Evolutionary conservation across 2,329 filamentous ascomycete species (phyloP).

Genomic region (Macroventuria anomochaeta): DNA sequence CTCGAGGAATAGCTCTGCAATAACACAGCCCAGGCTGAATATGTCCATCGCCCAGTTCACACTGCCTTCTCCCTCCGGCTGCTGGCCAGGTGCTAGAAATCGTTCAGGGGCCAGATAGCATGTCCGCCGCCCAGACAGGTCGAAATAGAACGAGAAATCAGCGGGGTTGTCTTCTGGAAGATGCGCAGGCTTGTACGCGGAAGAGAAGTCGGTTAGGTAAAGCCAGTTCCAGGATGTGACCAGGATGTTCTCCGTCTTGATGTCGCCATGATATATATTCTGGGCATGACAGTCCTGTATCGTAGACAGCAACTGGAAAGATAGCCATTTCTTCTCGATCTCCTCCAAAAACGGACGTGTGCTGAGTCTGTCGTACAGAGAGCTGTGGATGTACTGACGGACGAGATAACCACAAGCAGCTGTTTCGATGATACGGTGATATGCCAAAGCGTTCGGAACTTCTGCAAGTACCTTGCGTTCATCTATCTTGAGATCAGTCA

Average conservation of each 20-base stretch:
- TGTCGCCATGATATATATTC: constrained; percentile 94
- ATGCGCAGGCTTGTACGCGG: constrained; percentile 91
- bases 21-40: constrained; percentile 95
- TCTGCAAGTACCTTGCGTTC: constrained; percentile 81
- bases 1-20: constrained; percentile 94
- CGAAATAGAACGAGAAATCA: constrained; percentile 97
- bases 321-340: constrained; percentile 98
- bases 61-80: constrained; percentile 66
- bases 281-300: constrained; percentile 88
- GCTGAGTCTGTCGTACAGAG: constrained; percentile 92
- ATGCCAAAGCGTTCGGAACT: constrained; percentile 88
- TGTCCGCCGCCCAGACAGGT: constrained; percentile 86
- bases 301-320: constrained; percentile 92
- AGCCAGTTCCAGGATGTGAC: constrained; percentile 99
- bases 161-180: constrained; percentile 96
- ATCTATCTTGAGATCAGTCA: constrained; percentile 56
- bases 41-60: constrained; percentile 97
- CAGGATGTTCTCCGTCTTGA: constrained; percentile 96
- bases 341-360: constrained; percentile 96
- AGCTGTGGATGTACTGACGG: constrained; percentile 94
- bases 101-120: constrained; percentile 96
- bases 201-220: constrained; percentile 96
- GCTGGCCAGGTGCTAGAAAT: constrained; percentile 76
- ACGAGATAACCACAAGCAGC: constrained; percentile 91
- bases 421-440: constrained; percentile 90